A percentile compares a stretch with the other conserved stretches of the same genome.
Conservation (phyloP, 2,329 filamentous ascomycete species). For the Drechslerella dactyloides region DNA sequence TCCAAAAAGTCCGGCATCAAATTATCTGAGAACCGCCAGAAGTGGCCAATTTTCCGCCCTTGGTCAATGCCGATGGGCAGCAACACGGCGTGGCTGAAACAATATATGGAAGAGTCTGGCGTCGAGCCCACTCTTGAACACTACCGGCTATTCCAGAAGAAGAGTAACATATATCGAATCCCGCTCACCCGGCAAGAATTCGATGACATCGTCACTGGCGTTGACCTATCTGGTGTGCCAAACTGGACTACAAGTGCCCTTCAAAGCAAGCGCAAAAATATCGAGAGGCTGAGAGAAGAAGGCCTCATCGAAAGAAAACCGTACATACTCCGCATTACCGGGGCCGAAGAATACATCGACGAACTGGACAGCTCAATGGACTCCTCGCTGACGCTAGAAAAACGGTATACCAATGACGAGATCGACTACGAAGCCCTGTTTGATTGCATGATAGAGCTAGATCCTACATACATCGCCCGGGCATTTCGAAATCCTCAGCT, state of each 20-base stretch:
- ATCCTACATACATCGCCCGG: neutral
- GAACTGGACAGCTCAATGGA: neutral
- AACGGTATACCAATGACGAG: constrained; percentile 6
- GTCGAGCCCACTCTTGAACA: constrained; percentile 21
- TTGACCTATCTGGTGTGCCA: constrained; percentile 9
- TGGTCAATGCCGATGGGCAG: constrained; percentile 8
- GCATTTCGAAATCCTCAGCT: neutral
- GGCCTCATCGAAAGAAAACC: constrained; percentile 7
- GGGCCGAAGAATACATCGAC: neutral
- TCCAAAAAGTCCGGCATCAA: neutral
- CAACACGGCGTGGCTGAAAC: constrained; percentile 6
- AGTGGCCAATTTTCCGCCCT: constrained; percentile 7
- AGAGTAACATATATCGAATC: constrained; percentile 23
- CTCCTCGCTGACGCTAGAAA: neutral
- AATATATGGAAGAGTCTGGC: constrained; percentile 16
- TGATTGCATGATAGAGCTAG: constrained; percentile 12
- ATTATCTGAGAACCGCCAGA: neutral
- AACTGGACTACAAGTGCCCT: neutral
- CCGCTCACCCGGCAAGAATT: constrained; percentile 21
- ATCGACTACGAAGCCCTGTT: constrained; percentile 25
- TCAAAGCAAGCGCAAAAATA: neutral
- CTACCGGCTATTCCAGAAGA: constrained; percentile 17
- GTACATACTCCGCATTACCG: neutral
- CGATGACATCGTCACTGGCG: constrained; percentile 13
- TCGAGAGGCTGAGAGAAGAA: neutral